Evolutionary conservation across 2,329 filamentous ascomycete species (phyloP).

Genomic region (Aspergillus ustus): DNA sequence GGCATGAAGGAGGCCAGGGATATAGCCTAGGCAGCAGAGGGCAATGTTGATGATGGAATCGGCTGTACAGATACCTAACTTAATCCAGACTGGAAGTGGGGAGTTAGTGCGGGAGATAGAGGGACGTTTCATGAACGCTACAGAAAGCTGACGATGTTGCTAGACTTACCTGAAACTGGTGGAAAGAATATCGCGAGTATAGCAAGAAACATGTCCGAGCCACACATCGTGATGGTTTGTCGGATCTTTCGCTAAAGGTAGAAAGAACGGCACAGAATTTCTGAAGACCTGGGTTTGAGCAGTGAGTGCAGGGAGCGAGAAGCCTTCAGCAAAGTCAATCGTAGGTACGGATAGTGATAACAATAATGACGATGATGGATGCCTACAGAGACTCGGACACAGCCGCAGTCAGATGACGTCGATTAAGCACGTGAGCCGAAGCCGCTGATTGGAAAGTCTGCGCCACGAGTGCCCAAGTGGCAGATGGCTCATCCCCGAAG

Average conservation of each 20-base stretch:
- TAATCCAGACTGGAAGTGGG: constrained; percentile 80
- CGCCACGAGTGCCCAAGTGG: too few relatives aligned
- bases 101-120: constrained; percentile 36
- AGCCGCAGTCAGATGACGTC: constrained; percentile 10
- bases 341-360: not conserved
- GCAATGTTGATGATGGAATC: constrained; percentile 96
- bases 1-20: constrained; percentile 89
- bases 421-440: not conserved
- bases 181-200: constrained; percentile 66
- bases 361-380: not conserved
- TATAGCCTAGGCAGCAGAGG: constrained; percentile 76
- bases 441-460: not conserved
- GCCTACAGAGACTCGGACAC: constrained; percentile 1
- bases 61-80: constrained; percentile 86
- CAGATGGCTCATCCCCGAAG: too few relatives aligned
- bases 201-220: constrained; percentile 64
- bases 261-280: not conserved
- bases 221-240: constrained; percentile 53
- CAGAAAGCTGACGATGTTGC: not conserved
- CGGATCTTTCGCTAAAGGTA: not conserved
- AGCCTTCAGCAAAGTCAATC: not conserved
- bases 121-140: not conserved
- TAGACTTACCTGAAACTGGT: constrained; percentile 57
- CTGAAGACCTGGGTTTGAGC: not conserved
- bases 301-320: not conserved